phyloP scores from a whole-genome alignment of 768 basidiomycete species.

The Leccinum variicolor region DNA sequence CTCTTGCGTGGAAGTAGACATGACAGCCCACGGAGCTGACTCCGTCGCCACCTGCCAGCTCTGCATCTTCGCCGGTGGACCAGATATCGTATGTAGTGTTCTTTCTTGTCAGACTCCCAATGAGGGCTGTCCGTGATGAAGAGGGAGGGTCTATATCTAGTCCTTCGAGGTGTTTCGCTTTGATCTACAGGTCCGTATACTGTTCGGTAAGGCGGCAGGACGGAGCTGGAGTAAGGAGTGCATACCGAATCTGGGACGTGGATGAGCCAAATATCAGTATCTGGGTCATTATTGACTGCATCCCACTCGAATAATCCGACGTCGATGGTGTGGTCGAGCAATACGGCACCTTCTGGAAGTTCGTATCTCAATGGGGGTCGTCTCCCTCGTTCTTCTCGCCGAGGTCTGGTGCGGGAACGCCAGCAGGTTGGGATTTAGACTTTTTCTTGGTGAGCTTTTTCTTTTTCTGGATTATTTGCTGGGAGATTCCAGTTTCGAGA shows the following conservation, averaged over 20 bases:
- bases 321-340: conserved; percentile 47
- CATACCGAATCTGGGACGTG: conserved; percentile 66
- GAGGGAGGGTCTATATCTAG: conserved; percentile 46
- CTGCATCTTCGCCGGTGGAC: conserved; percentile 47
- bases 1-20: conserved; percentile 64
- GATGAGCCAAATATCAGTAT: conserved; percentile 69
- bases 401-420: conserved; percentile 16
- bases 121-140: conserved; percentile 35
- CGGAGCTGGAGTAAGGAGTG: conserved; percentile 2
- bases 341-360: conserved; percentile 51
- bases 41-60: conserved; percentile 54
- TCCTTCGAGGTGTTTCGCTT: conserved; percentile 59
- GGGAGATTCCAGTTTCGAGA: conserved; percentile 7
- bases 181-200: conserved; percentile 42
- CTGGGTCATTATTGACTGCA: conserved; percentile 47
- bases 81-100: conserved; percentile 60
- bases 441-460: conserved; percentile 9
- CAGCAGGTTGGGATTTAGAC: conserved; percentile 2
- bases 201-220: neutral
- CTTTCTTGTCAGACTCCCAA: conserved; percentile 55
- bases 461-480: conserved; percentile 10
- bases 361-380: conserved; percentile 56
- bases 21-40: conserved; percentile 54
- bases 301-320: conserved; percentile 66
- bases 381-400: conserved; percentile 52